A percentile compares a stretch with the other conserved stretches of the same genome.
phyloP scores from a whole-genome alignment of 2,329 filamentous ascomycete species.

The Penicillium janthinellum region DNA sequence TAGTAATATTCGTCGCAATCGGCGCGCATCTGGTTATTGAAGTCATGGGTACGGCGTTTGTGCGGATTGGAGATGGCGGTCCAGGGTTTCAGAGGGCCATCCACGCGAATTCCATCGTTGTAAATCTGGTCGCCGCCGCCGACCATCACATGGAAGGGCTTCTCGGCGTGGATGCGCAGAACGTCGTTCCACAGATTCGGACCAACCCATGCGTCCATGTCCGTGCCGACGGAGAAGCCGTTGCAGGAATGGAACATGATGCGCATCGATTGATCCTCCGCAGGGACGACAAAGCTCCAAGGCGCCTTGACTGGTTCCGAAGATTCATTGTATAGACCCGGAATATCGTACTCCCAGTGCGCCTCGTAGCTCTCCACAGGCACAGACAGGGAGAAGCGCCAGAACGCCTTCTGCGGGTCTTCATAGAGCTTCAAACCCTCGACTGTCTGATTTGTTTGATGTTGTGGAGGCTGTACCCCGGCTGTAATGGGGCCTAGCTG shows the following conservation, averaged over 20 bases:
- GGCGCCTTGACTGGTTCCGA: slow-evolving; percentile 57
- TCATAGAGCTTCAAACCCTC: slow-evolving; percentile 61
- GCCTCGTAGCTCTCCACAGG: slow-evolving; percentile 73
- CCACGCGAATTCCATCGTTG: slow-evolving; percentile 77
- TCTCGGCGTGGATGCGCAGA: slow-evolving; percentile 59
- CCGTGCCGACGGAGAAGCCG: slow-evolving; percentile 67
- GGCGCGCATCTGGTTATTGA: slow-evolving; percentile 63
- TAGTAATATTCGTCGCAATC: slow-evolving; percentile 65
- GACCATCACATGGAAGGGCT: slow-evolving; percentile 70
- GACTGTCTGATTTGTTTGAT: slow-evolving; percentile 22
- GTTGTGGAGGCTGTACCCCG: slow-evolving; percentile 22
- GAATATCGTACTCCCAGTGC: slow-evolving; percentile 76
- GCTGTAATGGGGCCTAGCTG: slow-evolving; percentile 35
- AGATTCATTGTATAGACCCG: slow-evolving; percentile 63
- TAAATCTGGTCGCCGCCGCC: slow-evolving; percentile 89
- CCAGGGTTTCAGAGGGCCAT: slow-evolving; percentile 73
- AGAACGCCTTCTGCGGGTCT: slow-evolving; percentile 61
- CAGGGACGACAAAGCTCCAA: slow-evolving; percentile 59
- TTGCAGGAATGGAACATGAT: slow-evolving; percentile 72
- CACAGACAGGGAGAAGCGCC: slow-evolving; percentile 60
- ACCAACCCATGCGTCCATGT: slow-evolving; percentile 64
- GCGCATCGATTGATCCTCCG: slow-evolving; percentile 65
- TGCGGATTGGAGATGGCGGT: slow-evolving; percentile 62
- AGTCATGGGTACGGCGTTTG: slow-evolving; percentile 63
- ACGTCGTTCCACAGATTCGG: slow-evolving; percentile 67